Evolutionary conservation across 352 stramenopile genomes (phyloP), one percentile per base, ranked within the genome.

Genomic region (Pythium brassicae): DNA sequence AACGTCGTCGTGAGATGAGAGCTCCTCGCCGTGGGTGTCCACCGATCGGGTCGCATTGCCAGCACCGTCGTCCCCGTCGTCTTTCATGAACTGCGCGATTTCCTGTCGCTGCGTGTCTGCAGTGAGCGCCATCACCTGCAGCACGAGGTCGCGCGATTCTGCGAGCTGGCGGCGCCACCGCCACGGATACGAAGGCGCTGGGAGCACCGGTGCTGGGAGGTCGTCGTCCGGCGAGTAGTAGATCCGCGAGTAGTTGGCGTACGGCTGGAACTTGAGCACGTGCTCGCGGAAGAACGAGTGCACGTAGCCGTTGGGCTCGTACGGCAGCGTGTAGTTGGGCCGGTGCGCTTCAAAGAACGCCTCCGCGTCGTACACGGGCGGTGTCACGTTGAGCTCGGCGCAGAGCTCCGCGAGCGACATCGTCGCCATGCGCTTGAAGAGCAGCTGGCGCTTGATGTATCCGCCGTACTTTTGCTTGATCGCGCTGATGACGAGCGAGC

Each of bases 151-250:
- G 46, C 71, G 62, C 25, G 55, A 50, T 23, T 70, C 35, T 0
- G 61, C 53, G 3, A 83, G 63, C 25, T 65, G 61, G 7, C 37
- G 50, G 45, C 63, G 65, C 74, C 74, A 83, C 15, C 65, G 49
- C 74, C 74, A 83, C 27, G 74, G 74, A 64, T 83, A 83, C 15
- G 66, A 71, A 43, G 66, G 59, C 5, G 71, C 71, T 20, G 74
- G 74, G 6, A 83, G 54, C 37, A 59, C 74, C 8, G 68, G 53
- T 34, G 53, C 32, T 7, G 71, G 63, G 10, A 83, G 62, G 32
- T 58, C 59, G 15, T 73, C 62, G 23, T 78, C 64, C 1, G 29
- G 61, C 11, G 61, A 62, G 57, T 86, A 86, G 63, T 85, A 88
- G 12, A 62, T 45, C 23, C 58, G 32, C 32, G 66, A 62, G 49